phyloP scores from a whole-genome alignment of 345 rosid species.

The Sisymbrium altissimum region DNA sequence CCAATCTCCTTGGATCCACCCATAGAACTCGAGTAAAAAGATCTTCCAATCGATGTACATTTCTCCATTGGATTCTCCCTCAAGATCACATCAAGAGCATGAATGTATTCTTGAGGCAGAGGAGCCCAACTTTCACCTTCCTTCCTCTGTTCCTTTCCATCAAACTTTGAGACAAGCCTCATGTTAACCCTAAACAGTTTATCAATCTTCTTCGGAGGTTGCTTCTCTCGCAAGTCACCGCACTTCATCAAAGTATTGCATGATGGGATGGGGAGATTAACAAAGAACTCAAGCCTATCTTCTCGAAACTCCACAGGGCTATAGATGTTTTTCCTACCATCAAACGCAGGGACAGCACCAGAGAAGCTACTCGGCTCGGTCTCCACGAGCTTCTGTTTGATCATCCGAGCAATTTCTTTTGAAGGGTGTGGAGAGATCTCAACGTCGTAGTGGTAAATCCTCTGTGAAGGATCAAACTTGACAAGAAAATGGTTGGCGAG shows the following conservation, averaged over 20 bases:
- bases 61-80: slow-evolving; percentile 83
- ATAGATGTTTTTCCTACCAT: slow-evolving; percentile 76
- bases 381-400: slow-evolving; percentile 71
- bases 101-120: slow-evolving; percentile 86
- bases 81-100: slow-evolving; percentile 89
- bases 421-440: slow-evolving; percentile 82
- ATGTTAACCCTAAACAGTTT: slow-evolving; percentile 61
- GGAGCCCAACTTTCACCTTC: slow-evolving; percentile 77
- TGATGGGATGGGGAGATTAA: slow-evolving; percentile 78
- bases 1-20: slow-evolving; percentile 79
- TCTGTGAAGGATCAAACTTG: slow-evolving; percentile 57
- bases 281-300: slow-evolving; percentile 79
- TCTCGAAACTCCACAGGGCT: slow-evolving; percentile 83
- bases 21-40: slow-evolving; percentile 77
- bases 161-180: slow-evolving; percentile 78
- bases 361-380: slow-evolving; percentile 52
- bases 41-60: slow-evolving; percentile 68
- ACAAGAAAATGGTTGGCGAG: slow-evolving; percentile 95
- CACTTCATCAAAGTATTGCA: slow-evolving; percentile 30
- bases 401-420: slow-evolving; percentile 77
- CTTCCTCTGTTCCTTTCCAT: slow-evolving; percentile 63
- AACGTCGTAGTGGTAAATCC: slow-evolving; percentile 85
- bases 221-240: slow-evolving; percentile 48
- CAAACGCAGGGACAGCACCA: slow-evolving; percentile 72
- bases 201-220: slow-evolving; percentile 49